Evolutionary conservation across 2,329 filamentous ascomycete genomes (phyloP).

Genomic region (Diaporthe batatas): DNA sequence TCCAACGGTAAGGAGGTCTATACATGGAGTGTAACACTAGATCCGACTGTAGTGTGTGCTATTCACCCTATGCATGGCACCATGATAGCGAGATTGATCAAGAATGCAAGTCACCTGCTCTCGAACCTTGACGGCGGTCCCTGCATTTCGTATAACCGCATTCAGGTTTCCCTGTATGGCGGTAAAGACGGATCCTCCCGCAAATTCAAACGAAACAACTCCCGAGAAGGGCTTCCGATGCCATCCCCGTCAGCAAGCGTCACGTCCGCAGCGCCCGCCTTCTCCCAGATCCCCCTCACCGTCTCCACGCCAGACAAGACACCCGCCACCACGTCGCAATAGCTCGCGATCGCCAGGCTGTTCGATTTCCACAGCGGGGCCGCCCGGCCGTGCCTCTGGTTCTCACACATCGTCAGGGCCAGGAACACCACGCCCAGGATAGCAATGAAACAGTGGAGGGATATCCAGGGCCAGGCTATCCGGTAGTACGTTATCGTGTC

Average conservation of each 20-base stretch:
- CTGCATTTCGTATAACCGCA: too few relatives aligned
- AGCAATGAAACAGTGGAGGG: slow-evolving; percentile 22
- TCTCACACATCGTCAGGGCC: not conserved
- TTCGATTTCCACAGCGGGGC: slow-evolving; percentile 23
- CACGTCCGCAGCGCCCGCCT: not conserved
- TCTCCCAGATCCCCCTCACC: not conserved
- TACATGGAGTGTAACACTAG: too few relatives aligned
- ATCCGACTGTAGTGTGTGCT: too few relatives aligned
- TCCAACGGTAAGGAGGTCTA: too few relatives aligned
- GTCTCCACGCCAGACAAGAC: not conserved
- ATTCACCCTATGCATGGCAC: too few relatives aligned
- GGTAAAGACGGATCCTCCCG: not conserved
- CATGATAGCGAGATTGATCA: too few relatives aligned
- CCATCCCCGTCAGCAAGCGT: not conserved
- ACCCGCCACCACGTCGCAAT: not conserved
- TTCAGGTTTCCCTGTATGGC: too few relatives aligned
- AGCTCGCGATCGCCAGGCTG: slow-evolving; percentile 6
- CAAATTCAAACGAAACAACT: too few relatives aligned
- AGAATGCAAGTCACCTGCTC: too few relatives aligned
- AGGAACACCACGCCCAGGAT: slow-evolving; percentile 1
- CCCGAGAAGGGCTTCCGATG: not conserved
- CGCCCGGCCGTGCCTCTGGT: not conserved
- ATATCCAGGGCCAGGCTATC: slow-evolving; percentile 36
- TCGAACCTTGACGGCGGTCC: too few relatives aligned
- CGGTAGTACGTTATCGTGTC: slow-evolving; percentile 10